These are phyloP conservation scores for Jackrogersella multiformis DNA, from an alignment of 495 filamentous ascomycete genomes.

Conservation along the genomic window DNA sequence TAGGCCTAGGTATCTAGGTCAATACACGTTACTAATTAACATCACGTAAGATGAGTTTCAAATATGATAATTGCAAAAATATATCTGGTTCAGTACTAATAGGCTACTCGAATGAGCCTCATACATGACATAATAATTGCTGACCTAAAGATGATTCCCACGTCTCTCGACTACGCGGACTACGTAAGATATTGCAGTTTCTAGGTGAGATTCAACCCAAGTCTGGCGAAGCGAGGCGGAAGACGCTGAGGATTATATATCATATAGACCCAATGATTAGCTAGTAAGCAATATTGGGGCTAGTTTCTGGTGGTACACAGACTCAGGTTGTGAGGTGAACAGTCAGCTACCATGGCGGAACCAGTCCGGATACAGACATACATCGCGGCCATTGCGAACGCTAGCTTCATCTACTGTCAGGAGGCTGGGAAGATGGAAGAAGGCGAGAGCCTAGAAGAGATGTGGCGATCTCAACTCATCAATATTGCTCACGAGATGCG, in stretches of 20 bases:
- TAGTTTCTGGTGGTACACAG: background rate
- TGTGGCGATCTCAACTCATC: conserved; percentile 4
- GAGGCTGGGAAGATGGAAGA: background rate
- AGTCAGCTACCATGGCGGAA: conserved; percentile 13
- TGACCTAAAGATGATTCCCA: conserved; percentile 9
- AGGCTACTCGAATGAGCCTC: conserved; percentile 17
- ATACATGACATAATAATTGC: conserved; percentile 22
- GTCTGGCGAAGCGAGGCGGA: conserved; percentile 4
- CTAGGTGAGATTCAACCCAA: conserved; percentile 13
- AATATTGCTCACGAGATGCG: conserved; percentile 21
- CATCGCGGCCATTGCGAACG: background rate
- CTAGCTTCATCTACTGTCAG: background rate
- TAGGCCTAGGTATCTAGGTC: background rate
- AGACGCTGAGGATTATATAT: conserved; percentile 1
- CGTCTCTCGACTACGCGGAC: background rate
- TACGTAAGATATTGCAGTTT: conserved; percentile 13
- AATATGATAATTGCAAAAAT: background rate
- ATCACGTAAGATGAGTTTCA: conserved; percentile 28
- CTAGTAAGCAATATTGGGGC: conserved; percentile 18
- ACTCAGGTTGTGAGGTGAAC: background rate
- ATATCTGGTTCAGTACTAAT: background rate
- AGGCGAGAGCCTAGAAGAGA: background rate
- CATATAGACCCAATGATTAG: conserved; percentile 13
- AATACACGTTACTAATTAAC: background rate
- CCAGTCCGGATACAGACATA: background rate